These are phyloP conservation scores for Elasticomyces elasticus DNA, from an alignment of 495 filamentous ascomycete genomes.

Conservation along the genomic window DNA sequence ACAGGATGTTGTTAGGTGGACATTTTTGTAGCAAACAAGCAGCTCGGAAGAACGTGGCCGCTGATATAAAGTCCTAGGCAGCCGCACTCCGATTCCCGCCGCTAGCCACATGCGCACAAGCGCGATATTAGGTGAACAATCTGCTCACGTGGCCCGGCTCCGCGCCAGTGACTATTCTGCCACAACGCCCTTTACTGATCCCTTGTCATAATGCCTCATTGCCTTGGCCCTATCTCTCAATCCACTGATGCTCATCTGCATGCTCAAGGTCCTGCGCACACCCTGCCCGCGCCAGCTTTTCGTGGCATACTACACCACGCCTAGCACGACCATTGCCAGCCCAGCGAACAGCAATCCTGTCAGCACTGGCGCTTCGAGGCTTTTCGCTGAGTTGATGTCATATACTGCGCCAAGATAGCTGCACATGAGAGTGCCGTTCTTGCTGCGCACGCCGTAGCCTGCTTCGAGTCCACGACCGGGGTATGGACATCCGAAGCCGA, in stretches of 20 bases:
- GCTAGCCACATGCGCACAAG: neutral
- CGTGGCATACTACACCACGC: slow-evolving; percentile 13
- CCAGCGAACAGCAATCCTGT: slow-evolving; percentile 1
- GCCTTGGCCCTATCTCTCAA: neutral
- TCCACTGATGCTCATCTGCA: neutral
- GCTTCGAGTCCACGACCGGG: slow-evolving; percentile 42
- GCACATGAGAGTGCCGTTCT: slow-evolving; percentile 42
- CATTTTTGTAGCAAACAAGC: neutral
- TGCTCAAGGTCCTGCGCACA: neutral
- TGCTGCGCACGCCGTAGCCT: slow-evolving; percentile 51
- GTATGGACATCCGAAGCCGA: slow-evolving; percentile 71
- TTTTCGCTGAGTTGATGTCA: slow-evolving; percentile 32
- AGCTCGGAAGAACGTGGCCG: no score
- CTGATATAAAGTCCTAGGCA: no score
- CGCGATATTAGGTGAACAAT: neutral
- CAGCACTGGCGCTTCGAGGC: slow-evolving; percentile 8
- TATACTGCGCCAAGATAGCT: slow-evolving; percentile 50
- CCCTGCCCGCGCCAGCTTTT: slow-evolving; percentile 5
- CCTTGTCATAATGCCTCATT: neutral
- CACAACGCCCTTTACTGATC: neutral
- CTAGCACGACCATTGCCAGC: slow-evolving; percentile 6
- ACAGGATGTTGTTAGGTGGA: neutral
- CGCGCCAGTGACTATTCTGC: neutral
- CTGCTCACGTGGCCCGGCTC: no score
- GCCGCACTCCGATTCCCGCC: neutral